Conservation (phyloP, 768 basidiomycete species). For the Suillus americanus region DNA sequence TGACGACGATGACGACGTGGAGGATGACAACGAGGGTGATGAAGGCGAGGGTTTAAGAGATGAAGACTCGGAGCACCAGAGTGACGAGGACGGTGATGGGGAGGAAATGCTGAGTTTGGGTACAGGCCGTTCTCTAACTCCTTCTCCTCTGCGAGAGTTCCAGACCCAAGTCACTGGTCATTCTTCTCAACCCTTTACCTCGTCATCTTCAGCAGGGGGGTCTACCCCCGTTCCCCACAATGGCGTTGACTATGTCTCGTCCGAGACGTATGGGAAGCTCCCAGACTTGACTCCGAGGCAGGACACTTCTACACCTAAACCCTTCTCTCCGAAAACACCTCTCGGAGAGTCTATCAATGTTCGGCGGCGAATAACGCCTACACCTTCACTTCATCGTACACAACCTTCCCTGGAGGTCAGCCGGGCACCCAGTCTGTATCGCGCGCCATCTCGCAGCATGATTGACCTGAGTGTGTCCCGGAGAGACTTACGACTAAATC, state of each 20-base stretch:
- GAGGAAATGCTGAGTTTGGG: conserved; percentile 27
- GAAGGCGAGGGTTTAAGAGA: conserved; percentile 24
- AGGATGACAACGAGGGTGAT: conserved; percentile 28
- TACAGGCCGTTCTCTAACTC: conserved; percentile 7
- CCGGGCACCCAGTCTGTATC: conserved; percentile 47
- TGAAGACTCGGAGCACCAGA: conserved; percentile 38
- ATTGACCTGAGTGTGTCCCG: conserved; percentile 46
- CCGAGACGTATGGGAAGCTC: conserved; percentile 12
- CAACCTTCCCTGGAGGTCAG: conserved; percentile 17
- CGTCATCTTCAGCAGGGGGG: not conserved
- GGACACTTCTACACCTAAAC: conserved; percentile 12
- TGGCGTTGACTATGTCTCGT: conserved; percentile 6
- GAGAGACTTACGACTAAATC: conserved; percentile 17
- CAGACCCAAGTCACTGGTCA: conserved; percentile 15
- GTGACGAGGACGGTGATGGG: conserved; percentile 34
- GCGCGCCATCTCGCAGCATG: conserved; percentile 64
- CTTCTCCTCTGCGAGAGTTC: conserved; percentile 10
- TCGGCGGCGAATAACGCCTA: conserved; percentile 6
- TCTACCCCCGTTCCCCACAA: not conserved
- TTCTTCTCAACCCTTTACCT: conserved; percentile 7
- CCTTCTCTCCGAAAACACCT: conserved; percentile 20
- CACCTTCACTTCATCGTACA: conserved; percentile 4
- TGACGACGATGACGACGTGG: conserved; percentile 33
- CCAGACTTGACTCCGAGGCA: conserved; percentile 11
- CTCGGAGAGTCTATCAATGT: conserved; percentile 4